Percentiles rank a stretch among this genome's conserved stretches.
Conservation (phyloP, 139 green algal genomes). For the Dunaliella primolecta region DNA sequence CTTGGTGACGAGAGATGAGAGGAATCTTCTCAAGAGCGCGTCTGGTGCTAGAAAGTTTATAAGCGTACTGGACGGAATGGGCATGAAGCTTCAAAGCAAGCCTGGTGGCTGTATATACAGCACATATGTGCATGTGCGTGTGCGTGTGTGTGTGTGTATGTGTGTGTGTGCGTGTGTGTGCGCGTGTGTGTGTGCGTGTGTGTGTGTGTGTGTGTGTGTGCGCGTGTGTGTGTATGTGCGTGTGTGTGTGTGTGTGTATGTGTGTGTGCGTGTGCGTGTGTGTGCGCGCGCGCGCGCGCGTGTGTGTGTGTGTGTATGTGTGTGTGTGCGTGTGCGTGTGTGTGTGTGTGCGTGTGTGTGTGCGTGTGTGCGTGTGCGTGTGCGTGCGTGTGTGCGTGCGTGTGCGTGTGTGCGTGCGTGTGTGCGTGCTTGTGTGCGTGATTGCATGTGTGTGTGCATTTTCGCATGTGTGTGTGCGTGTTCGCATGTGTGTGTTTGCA, state of each 20-base stretch:
- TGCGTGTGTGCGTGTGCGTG: neutral
- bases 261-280: neutral
- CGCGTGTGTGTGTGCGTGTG: neutral
- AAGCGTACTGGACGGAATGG: neutral
- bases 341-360: neutral
- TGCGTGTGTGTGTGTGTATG: neutral
- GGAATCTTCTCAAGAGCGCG: no score
- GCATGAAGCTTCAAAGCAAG: neutral
- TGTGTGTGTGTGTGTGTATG: neutral
- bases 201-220: neutral
- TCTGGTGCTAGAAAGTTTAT: neutral
- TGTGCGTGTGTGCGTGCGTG: neutral
- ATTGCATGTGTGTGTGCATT: neutral
- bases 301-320: neutral
- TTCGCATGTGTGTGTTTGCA: neutral
- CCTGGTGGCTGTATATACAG: neutral
- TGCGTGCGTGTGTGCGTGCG: neutral
- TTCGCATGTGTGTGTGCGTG: neutral
- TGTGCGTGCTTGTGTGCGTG: neutral
- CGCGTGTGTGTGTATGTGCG: neutral
- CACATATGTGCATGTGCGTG: neutral
- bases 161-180: neutral
- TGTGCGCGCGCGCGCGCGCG: neutral
- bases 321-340: neutral
- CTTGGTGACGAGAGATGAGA: no score